Evolutionary conservation across 176 grass and related monocot species (phyloP).

Genomic region (Elaeis guineensis): DNA sequence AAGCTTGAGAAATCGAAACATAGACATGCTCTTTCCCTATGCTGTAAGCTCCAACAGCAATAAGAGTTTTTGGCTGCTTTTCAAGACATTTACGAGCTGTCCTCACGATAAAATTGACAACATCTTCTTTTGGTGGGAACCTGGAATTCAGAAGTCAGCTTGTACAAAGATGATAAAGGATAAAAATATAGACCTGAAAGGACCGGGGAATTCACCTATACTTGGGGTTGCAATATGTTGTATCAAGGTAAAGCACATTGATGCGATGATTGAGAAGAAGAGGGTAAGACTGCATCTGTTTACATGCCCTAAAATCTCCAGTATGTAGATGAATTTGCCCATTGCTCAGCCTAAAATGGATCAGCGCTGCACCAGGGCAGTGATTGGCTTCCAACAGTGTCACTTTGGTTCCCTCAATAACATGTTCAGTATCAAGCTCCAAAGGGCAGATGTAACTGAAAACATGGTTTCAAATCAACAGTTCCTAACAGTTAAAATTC

Average conservation of each 20-base stretch:
- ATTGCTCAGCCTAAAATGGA: slow-evolving; percentile 44
- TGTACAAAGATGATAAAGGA: slow-evolving; percentile 8
- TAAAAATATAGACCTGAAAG: slow-evolving; percentile 1
- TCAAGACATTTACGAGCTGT: slow-evolving; percentile 39
- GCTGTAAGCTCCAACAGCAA: slow-evolving; percentile 73
- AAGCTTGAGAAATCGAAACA: slow-evolving; percentile 56
- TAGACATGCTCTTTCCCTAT: slow-evolving; percentile 78
- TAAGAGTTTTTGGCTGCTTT: slow-evolving; percentile 63
- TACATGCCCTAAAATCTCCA: slow-evolving; percentile 67
- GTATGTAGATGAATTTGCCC: slow-evolving; percentile 57
- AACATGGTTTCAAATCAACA: too few relatives aligned
- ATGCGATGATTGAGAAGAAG: slow-evolving; percentile 37
- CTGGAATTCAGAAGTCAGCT: slow-evolving; percentile 18
- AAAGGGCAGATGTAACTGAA: slow-evolving; percentile 51
- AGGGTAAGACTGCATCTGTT: slow-evolving; percentile 47
- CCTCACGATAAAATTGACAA: slow-evolving; percentile 67
- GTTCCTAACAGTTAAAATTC: too few relatives aligned
- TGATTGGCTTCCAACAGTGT: slow-evolving; percentile 72
- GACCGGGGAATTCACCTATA: slow-evolving; percentile 38
- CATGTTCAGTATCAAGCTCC: slow-evolving; percentile 56
- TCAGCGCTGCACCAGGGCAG: slow-evolving; percentile 66
- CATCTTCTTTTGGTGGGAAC: slow-evolving; percentile 56
- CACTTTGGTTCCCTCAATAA: slow-evolving; percentile 42
- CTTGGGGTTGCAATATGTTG: slow-evolving; percentile 72
- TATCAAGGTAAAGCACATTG: slow-evolving; percentile 74